Evolutionary conservation across 1,284 basidiomycete genomes (phyloP).

Genomic region (Apiotrichum veenhuisii): DNA sequence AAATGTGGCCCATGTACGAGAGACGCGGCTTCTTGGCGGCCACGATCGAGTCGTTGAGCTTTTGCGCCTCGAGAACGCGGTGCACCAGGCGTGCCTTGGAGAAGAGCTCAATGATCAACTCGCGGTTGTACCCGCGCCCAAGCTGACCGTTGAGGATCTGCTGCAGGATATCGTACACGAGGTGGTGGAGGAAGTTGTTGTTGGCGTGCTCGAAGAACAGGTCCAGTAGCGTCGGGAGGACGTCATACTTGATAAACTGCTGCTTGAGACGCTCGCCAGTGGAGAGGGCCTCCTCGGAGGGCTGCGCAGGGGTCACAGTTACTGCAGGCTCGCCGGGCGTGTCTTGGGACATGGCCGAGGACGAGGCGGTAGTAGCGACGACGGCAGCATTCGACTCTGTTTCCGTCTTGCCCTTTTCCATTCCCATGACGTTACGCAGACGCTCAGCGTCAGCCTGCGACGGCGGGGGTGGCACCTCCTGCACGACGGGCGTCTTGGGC

Average conservation of each 20-base stretch:
- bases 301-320: background rate
- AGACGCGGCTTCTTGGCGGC: constrained; percentile 56
- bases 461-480: constrained; percentile 32
- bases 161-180: constrained; percentile 94
- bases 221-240: constrained; percentile 71
- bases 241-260: constrained; percentile 65
- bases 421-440: constrained; percentile 35
- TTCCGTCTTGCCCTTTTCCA: constrained; percentile 13
- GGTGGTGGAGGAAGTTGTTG: constrained; percentile 98
- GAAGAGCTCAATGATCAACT: constrained; percentile 76
- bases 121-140: constrained; percentile 70
- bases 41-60: constrained; percentile 60
- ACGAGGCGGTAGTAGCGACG: constrained; percentile 27
- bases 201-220: constrained; percentile 94
- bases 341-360: constrained; percentile 19
- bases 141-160: constrained; percentile 87
- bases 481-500: background rate
- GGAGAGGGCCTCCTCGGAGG: constrained; percentile 24
- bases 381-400: constrained; percentile 25
- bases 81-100: constrained; percentile 72
- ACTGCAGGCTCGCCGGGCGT: background rate
- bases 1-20: constrained; percentile 96
- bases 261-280: constrained; percentile 74
- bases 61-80: constrained; percentile 77
- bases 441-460: constrained; percentile 37